phyloP scores from a whole-genome alignment of 2,329 filamentous ascomycete species.

The Fusarium hainanense region DNA sequence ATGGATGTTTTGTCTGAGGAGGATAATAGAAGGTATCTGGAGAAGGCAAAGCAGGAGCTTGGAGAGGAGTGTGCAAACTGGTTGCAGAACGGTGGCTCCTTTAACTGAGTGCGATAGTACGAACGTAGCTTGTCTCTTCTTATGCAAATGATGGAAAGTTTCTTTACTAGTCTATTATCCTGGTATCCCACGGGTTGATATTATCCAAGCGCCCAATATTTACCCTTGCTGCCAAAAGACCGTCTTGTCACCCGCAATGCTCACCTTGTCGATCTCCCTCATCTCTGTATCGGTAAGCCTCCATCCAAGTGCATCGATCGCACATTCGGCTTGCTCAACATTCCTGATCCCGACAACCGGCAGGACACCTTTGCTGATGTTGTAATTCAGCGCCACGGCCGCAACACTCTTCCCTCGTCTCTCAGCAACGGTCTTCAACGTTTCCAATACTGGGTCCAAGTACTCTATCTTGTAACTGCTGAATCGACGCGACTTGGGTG shows the following conservation, averaged over 20 bases:
- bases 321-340: slow-evolving; percentile 4
- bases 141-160: not conserved
- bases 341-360: slow-evolving; percentile 20
- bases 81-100: slow-evolving; percentile 1
- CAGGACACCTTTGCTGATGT: slow-evolving; percentile 2
- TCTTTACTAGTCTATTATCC: not conserved
- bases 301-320: slow-evolving; percentile 17
- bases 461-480: slow-evolving; percentile 22
- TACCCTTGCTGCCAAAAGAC: slow-evolving; percentile 11
- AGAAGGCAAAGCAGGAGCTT: not conserved
- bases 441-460: not conserved
- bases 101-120: rapidly evolving
- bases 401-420: slow-evolving; percentile 12
- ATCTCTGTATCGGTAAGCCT: slow-evolving; percentile 5
- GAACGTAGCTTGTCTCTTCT: not conserved
- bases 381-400: slow-evolving; percentile 5
- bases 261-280: slow-evolving; percentile 8
- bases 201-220: not conserved
- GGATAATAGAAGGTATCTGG: not conserved
- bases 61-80: slow-evolving; percentile 1
- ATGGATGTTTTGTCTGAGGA: not conserved
- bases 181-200: not conserved
- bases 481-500: not conserved
- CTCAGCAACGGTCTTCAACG: not conserved
- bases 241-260: slow-evolving; percentile 6